These are phyloP conservation scores for carrot (Daucus carota) DNA, from an alignment of 129 eudicot species.

Conservation along the genomic window DNA sequence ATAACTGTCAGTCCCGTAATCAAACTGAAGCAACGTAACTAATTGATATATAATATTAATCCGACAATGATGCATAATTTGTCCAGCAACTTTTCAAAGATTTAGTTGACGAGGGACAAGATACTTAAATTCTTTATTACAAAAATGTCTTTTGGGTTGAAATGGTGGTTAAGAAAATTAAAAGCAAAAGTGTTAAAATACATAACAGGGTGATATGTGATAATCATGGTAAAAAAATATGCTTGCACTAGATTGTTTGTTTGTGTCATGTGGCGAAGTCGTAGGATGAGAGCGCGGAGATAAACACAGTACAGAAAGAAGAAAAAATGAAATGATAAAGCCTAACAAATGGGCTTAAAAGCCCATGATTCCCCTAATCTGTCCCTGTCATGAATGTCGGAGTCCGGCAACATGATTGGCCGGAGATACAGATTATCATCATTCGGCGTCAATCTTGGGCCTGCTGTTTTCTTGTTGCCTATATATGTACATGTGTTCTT, in stretches of 20 bases:
- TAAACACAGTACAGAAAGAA: not conserved
- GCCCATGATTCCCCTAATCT: not conserved
- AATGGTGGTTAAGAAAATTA: not conserved
- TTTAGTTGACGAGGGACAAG: not conserved
- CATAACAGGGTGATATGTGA: too few relatives aligned
- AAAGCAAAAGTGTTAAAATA: too few relatives aligned
- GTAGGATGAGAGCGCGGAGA: not conserved
- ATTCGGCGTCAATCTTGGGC: not conserved
- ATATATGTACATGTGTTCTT: not conserved
- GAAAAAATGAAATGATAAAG: not conserved
- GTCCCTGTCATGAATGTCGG: not conserved
- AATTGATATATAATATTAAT: not conserved
- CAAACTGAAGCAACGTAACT: not conserved
- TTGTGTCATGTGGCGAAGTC: not conserved
- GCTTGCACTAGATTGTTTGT: too few relatives aligned
- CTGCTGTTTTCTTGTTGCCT: not conserved
- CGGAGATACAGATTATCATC: not conserved
- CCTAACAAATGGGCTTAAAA: not conserved
- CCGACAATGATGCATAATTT: constrained; percentile 8
- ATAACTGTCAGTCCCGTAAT: constrained; percentile 10
- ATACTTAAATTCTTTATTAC: not conserved
- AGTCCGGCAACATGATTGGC: constrained; percentile 9
- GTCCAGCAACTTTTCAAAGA: not conserved
- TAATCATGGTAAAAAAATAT: too few relatives aligned
- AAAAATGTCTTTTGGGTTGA: not conserved